phyloP scores from a whole-genome alignment of 208 protist genomes.

The Leishmania lainsoni region DNA sequence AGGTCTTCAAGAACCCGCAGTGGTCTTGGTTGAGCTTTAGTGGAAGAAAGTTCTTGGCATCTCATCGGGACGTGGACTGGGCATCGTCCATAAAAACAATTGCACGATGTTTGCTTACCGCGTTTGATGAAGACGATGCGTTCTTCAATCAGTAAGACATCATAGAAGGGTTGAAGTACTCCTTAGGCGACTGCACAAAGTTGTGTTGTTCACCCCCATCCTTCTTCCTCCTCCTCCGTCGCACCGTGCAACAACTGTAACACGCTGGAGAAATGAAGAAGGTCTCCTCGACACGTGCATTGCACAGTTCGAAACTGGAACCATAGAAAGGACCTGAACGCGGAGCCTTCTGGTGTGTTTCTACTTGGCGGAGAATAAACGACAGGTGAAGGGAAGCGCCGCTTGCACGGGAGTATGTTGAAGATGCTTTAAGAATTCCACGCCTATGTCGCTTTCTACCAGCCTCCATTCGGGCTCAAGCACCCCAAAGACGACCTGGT shows the following conservation, averaged over 20 bases:
- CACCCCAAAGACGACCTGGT: neutral
- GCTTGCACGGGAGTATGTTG: neutral
- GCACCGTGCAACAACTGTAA: neutral
- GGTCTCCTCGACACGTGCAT: neutral
- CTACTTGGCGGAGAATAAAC: neutral
- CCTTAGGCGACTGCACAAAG: no score
- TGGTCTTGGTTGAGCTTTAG: neutral
- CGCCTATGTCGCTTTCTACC: neutral
- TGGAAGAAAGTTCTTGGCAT: neutral
- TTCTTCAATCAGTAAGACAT: neutral
- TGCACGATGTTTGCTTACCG: neutral
- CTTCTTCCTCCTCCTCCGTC: no score
- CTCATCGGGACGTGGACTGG: neutral
- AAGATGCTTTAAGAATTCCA: neutral
- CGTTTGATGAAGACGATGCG: neutral
- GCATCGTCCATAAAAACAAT: neutral
- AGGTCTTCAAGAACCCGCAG: neutral
- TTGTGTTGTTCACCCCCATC: no score
- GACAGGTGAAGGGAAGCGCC: neutral
- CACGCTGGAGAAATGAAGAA: neutral
- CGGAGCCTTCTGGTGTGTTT: neutral
- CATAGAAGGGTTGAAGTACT: neutral
- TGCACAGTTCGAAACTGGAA: neutral
- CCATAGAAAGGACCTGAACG: neutral
- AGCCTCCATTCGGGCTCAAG: neutral